Evolutionary conservation across 176 grass and related monocot genomes (phyloP), one percentile per base, ranked within the genome.

Genomic region (Guadua angustifolia): DNA sequence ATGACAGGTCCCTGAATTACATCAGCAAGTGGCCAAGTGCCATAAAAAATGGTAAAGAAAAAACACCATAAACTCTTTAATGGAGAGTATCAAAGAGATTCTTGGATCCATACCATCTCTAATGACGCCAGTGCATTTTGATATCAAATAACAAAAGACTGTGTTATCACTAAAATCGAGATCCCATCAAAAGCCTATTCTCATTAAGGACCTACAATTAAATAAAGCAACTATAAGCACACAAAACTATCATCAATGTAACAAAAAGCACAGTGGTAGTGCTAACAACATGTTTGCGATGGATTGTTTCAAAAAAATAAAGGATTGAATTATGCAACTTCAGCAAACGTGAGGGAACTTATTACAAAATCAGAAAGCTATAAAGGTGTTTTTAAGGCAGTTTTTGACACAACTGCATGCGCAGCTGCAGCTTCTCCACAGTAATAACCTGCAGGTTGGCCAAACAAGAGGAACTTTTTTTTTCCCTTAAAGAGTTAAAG

Each of bases 1-100:
- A 53, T 53, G 74, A 22, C 22, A 53, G 51, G 51, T 74, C 26
- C 71, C 44, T 74, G 71, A 52, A 53, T 74, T 19, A 35, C 25
- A 74, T 35, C 47, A 32, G 12, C 29, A 29, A 29, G 29, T 29
- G 29, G 29, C 29, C 38, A 46, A 71, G 10, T 52, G 25, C 7
- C 46, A 53, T 74, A 51, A 19, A 52, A 52, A 14, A 17, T 8
- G 47, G 16, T 9, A 9, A n/a, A 39, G 9, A 29, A 58, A 21
- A 17, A 36, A 55, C 11, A 44, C 9, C 21, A 16, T 71, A 71
- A 47, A 47, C 22, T 26, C 19, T 47, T 49, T 71, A 9, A 49
- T 71, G 69, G 22, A 6, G 25, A 25, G 40, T 45, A 7, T 25
- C 4, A 13, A 44, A 71, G 5, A 25, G 40, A 71, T 71, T 24